These are phyloP conservation scores for Thuja plicata DNA, from an alignment of 83 land plant genomes.

Conservation along the genomic window DNA sequence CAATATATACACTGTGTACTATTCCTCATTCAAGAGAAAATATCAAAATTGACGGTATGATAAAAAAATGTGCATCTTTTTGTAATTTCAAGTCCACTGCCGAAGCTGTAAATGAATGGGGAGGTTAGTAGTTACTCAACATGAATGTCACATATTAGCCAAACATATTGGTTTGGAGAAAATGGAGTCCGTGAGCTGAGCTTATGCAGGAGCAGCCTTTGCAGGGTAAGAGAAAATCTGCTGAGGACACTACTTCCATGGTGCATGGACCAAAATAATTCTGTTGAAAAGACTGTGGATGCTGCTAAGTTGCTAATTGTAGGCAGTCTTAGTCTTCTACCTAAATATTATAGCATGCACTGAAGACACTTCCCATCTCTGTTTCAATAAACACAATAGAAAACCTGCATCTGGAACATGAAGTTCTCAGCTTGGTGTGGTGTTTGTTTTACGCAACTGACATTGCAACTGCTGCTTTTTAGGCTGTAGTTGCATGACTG, in stretches of 20 bases:
- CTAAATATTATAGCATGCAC: neutral
- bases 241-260: neutral
- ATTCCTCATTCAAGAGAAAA: neutral
- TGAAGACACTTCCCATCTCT: neutral
- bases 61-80: neutral
- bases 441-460: neutral
- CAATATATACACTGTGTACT: neutral
- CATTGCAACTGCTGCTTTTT: neutral
- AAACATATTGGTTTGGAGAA: neutral
- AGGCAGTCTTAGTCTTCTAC: neutral
- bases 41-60: neutral
- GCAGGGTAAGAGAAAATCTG: neutral
- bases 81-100: neutral
- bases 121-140: neutral
- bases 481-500: neutral
- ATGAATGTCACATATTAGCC: neutral
- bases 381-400: neutral
- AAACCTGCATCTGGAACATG: neutral
- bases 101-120: neutral
- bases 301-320: neutral
- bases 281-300: neutral
- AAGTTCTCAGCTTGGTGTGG: neutral
- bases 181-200: neutral
- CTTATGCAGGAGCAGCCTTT: neutral
- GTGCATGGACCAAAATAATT: neutral